Conservation (phyloP, 352 stramenopile genomes). For the Phytophthora multivora region DNA sequence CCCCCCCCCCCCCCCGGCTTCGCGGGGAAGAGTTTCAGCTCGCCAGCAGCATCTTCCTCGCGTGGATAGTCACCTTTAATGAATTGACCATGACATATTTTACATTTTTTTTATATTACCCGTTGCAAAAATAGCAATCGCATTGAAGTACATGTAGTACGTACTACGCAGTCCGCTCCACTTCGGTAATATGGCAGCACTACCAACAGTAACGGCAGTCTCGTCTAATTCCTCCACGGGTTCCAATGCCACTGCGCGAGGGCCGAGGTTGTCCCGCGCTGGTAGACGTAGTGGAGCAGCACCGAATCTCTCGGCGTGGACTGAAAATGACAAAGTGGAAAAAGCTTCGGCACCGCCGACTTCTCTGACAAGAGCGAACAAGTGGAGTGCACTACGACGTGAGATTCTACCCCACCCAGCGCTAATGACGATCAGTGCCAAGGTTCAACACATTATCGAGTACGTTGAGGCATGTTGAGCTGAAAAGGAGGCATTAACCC, state of each 20-base stretch:
- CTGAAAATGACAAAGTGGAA: slow-evolving; percentile 45
- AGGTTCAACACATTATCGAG: slow-evolving; percentile 73
- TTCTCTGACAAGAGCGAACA: slow-evolving; percentile 14
- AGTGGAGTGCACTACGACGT: slow-evolving; percentile 36
- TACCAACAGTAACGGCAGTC: slow-evolving; percentile 13
- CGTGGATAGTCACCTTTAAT: no score
- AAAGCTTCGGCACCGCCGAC: slow-evolving; percentile 31
- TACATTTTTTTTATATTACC: no score
- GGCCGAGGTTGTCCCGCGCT: slow-evolving; percentile 17
- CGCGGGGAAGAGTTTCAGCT: no score
- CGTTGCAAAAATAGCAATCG: slow-evolving; percentile 6
- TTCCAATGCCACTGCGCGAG: slow-evolving; percentile 8
- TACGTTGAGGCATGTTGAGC: slow-evolving; percentile 22
- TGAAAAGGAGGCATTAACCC: not conserved
- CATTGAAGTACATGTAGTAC: not conserved
- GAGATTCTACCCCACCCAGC: slow-evolving; percentile 52
- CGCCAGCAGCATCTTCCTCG: no score
- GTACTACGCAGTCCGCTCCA: no score
- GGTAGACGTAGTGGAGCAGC: slow-evolving; percentile 8
- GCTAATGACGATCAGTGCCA: slow-evolving; percentile 65
- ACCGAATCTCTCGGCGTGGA: slow-evolving; percentile 1
- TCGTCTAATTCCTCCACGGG: slow-evolving; percentile 1
- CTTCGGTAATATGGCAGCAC: slow-evolving; percentile 19
- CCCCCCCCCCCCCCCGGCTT: no score
- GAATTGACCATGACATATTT: no score